Evolutionary conservation across 495 filamentous ascomycete species (phyloP).

Genomic region (Penicillium daleae): DNA sequence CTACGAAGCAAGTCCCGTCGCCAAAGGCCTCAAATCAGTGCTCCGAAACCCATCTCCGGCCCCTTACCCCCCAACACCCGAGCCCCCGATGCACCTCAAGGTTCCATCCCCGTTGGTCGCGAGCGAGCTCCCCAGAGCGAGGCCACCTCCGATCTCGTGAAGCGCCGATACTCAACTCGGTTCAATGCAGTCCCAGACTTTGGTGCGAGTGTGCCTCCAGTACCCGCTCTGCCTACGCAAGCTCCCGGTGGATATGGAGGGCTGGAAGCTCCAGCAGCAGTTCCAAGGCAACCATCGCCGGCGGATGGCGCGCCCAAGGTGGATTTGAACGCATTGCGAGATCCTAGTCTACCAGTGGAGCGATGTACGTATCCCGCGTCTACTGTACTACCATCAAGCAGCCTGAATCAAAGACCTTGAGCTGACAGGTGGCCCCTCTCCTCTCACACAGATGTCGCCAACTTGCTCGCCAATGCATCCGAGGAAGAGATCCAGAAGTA

Average conservation of each 20-base stretch:
- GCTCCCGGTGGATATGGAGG: slow-evolving; percentile 55
- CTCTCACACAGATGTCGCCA: slow-evolving; percentile 67
- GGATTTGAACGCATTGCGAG: slow-evolving; percentile 74
- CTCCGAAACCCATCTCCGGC: slow-evolving; percentile 77
- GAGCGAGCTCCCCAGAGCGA: slow-evolving; percentile 40
- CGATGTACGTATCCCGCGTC: slow-evolving; percentile 45
- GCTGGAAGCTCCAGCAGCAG: slow-evolving; percentile 45
- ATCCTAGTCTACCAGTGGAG: slow-evolving; percentile 75
- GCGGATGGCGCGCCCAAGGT: slow-evolving; percentile 49
- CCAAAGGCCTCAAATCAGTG: slow-evolving; percentile 73
- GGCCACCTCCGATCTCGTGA: slow-evolving; percentile 89
- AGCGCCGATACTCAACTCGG: slow-evolving; percentile 88
- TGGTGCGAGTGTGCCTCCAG: slow-evolving; percentile 63
- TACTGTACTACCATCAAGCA: not conserved
- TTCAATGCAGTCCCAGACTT: slow-evolving; percentile 81
- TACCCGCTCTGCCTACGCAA: slow-evolving; percentile 59
- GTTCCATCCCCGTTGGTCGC: slow-evolving; percentile 32
- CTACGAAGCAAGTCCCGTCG: slow-evolving; percentile 85
- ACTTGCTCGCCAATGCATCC: slow-evolving; percentile 84
- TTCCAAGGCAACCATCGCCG: slow-evolving; percentile 50
- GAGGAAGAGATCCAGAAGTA: slow-evolving; percentile 90
- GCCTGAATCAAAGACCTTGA: slow-evolving; percentile 5
- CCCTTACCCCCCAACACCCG: slow-evolving; percentile 53
- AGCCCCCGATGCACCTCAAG: slow-evolving; percentile 30
- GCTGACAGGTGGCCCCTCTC: slow-evolving; percentile 6